Conservation (phyloP, 306 rosid genomes). For the Leucaena leucocephala region DNA sequence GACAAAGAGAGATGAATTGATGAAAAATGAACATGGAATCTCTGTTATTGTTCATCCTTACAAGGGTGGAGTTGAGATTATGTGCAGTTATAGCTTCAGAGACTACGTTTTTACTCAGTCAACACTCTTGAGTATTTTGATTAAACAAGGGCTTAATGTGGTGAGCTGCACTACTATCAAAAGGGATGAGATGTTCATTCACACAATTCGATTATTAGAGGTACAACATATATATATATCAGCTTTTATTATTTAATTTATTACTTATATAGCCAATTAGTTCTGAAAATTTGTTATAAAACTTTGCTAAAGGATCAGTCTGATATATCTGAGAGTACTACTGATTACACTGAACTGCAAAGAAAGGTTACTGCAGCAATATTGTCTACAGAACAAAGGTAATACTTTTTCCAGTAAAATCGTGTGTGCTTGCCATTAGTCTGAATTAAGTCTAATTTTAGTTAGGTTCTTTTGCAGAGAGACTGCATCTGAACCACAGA, state of each 20-base stretch:
- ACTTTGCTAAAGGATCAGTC: slow-evolving; percentile 43
- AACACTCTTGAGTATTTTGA: slow-evolving; percentile 41
- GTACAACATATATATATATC: slow-evolving; percentile 35
- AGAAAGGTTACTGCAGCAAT: slow-evolving; percentile 51
- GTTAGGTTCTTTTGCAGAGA: slow-evolving; percentile 37
- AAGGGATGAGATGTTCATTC: slow-evolving; percentile 39
- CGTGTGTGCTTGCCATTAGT: slow-evolving; percentile 7
- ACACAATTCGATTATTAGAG: slow-evolving; percentile 52
- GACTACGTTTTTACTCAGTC: slow-evolving; percentile 46
- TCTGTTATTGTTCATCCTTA: slow-evolving; percentile 48
- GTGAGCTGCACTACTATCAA: slow-evolving; percentile 46
- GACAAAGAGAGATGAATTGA: slow-evolving; percentile 49
- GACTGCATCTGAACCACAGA: slow-evolving; percentile 17
- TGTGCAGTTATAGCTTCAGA: slow-evolving; percentile 39
- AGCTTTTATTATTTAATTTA: not conserved
- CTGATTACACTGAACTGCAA: slow-evolving; percentile 49
- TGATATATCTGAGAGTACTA: slow-evolving; percentile 8
- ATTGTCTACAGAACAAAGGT: slow-evolving; percentile 33
- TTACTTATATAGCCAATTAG: not conserved
- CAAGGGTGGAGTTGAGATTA: slow-evolving; percentile 54
- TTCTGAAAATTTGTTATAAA: not conserved
- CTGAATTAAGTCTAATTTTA: slow-evolving; percentile 19
- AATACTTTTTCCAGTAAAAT: not conserved
- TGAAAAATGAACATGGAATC: slow-evolving; percentile 1
- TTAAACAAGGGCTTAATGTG: slow-evolving; percentile 53